phyloP scores from a whole-genome alignment of 2,329 filamentous ascomycete species.

The Hypoxylon sp. region DNA sequence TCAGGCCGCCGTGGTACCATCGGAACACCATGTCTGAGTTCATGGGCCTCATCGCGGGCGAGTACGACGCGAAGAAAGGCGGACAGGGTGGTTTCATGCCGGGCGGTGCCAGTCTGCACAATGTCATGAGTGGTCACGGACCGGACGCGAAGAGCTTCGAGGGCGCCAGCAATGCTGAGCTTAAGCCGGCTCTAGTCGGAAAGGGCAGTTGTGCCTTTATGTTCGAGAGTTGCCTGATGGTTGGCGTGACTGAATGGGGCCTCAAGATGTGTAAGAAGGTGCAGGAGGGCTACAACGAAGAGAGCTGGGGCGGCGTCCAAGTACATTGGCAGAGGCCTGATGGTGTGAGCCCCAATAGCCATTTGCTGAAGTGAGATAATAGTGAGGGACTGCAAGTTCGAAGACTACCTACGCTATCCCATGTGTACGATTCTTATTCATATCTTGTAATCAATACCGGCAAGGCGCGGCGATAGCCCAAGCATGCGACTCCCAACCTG shows the following conservation, averaged over 20 bases:
- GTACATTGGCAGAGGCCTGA: constrained; percentile 69
- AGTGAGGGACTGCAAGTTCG: not conserved
- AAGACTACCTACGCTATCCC: not conserved
- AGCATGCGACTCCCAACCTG: not conserved
- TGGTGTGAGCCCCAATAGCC: constrained; percentile 45
- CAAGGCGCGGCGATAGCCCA: not conserved
- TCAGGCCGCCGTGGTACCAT: constrained; percentile 73
- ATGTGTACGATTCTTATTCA: not conserved
- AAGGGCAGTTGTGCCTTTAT: constrained; percentile 74
- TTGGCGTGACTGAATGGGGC: constrained; percentile 79
- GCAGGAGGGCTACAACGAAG: constrained; percentile 78
- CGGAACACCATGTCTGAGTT: constrained; percentile 68
- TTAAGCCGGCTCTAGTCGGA: constrained; percentile 69
- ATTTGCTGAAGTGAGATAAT: constrained; percentile 50
- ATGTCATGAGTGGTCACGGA: constrained; percentile 71
- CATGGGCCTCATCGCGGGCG: constrained; percentile 63
- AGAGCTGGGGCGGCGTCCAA: constrained; percentile 81
- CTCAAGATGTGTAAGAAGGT: constrained; percentile 69
- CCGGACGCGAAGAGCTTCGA: constrained; percentile 64
- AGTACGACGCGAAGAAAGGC: constrained; percentile 67
- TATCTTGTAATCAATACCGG: not conserved
- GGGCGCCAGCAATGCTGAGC: constrained; percentile 72
- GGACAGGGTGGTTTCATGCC: constrained; percentile 60
- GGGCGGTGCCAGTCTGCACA: constrained; percentile 65
- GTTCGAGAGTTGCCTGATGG: constrained; percentile 77